Base-by-base conservation (phyloP, 345 rosid genomes). In the Fremontodendron californicum region DNA sequence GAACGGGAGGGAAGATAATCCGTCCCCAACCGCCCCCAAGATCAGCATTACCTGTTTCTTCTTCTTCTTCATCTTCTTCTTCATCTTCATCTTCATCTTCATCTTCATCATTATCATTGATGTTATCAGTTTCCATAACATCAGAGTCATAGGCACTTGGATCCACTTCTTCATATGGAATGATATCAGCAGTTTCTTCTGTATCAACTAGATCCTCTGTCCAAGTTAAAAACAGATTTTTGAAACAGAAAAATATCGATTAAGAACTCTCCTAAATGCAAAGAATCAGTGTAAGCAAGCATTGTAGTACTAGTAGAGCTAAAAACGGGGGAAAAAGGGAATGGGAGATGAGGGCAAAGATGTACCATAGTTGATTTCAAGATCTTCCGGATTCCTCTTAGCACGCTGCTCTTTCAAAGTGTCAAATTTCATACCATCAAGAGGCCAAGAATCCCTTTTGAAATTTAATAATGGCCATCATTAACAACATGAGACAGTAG, bases 21-120 rank as follows among this genome's bases (percentile, higher is more conserved):
- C 98, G 90, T 77, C 97, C 97, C 98, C 99, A 94, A 21, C 99
- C 97, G 5, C 91, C 91, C 25, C 99, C 97, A 6, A 96, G 86
- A 80, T 90, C 84, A 52, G 98, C 99, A 19, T 42, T 71, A 33
- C 3, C 80, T 21, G 73, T 76, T 78, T 82, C 88, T 19, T 86
- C 91, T 81, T 72, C 80, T 15, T n/a, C n/a, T n/a, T n/a, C n/a
- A n/a, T n/a, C n/a, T n/a, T n/a, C n/a, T n/a, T n/a, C n/a, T n/a
- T n/a, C n/a, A n/a, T n/a, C n/a, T n/a, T n/a, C n/a, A n/a, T n/a
- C n/a, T n/a, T 63, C 79, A 54, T n/a, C n/a, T n/a, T n/a, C n/a
- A n/a, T 60, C 75, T 9, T 76, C 81, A 1, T 81, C 73, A 19
- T 42, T 63, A 11, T 82, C 84, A 35, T 79, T 86, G 15, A 18